Base-by-base conservation (phyloP, 495 filamentous ascomycete species). In the Rhypophila decipiens region DNA sequence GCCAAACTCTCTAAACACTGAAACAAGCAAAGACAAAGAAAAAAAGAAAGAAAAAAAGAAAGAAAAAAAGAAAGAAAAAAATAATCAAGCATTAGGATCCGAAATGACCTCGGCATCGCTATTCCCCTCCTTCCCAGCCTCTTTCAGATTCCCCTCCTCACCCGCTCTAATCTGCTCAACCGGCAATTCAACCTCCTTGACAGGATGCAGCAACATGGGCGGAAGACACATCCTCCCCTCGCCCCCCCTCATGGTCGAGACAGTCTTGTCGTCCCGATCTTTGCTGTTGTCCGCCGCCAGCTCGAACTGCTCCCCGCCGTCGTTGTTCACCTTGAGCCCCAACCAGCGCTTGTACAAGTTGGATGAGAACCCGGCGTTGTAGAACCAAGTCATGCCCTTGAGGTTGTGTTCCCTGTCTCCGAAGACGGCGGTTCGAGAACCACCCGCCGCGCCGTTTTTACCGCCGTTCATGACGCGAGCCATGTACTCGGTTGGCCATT, bases 141-240 rank as follows among this genome's bases (percentile, higher is more conserved):
- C n/a, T n/a, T n/a, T n/a, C n/a, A n/a, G n/a, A n/a, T n/a, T 12
- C 10, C 40, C 50, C 10, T 49, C 61, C 39, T 70, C 62, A 41
- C 65, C 65, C 19, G 47, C 50, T 17, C 47, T 46, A 39, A 66
- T 65, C 58, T 89, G 83, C 55, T 89, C 87, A 34, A 87, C 80
- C 4, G 89, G 78, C 65, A 96, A 64, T 42, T 86, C 80, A 10
- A 94, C 81, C 39, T 80, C 79, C 74, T 97, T 98, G 35, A 97
- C 80, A 0, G 93, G 93, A 77, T 98, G 93, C 57, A 97, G 63
- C 43, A 98, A 72, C 86, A 95, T 87, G 12, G 85, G 85, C 23
- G 88, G 89, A 29, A 96, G 67, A 74, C 93, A 98, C 89, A 98
- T 94, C 49, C 91, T 77, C 18, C 87, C 88, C 65, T 88, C 84